Conservation (phyloP, 2,329 filamentous ascomycete genomes). For the Clarireedia monteithiana region DNA sequence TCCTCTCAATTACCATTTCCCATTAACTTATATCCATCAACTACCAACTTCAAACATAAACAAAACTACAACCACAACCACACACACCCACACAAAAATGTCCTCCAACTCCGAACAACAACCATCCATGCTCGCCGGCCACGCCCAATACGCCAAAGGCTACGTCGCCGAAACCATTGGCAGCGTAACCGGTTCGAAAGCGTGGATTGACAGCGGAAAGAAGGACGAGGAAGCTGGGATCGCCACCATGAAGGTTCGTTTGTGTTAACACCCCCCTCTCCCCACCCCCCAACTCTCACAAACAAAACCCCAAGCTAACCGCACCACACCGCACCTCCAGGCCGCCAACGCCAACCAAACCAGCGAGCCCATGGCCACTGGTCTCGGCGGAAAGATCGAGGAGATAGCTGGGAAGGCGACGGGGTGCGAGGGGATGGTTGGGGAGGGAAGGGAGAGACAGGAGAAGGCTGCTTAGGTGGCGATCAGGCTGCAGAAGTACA, state of each 20-base stretch:
- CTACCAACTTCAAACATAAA: not conserved
- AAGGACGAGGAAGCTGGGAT: constrained; percentile 56
- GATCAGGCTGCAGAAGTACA: not conserved
- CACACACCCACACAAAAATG: not conserved
- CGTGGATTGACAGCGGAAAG: constrained; percentile 57
- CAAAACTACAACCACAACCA: not conserved
- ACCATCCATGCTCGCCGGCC: constrained; percentile 53
- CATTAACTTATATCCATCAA: not conserved
- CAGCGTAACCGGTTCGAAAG: constrained; percentile 49
- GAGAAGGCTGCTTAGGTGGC: constrained; percentile 10
- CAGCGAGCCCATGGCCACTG: constrained; percentile 14
- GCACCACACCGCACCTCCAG: not conserved
- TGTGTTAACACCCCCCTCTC: too few relatives aligned
- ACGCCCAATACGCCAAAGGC: constrained; percentile 63
- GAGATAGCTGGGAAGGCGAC: constrained; percentile 55
- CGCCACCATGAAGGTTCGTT: constrained; percentile 41
- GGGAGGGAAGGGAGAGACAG: constrained; percentile 48
- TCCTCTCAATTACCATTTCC: not conserved
- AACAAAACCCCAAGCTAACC: not conserved
- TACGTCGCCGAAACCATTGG: constrained; percentile 50
- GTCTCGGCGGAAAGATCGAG: constrained; percentile 47
- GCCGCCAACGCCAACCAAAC: constrained; percentile 7
- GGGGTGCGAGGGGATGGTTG: constrained; percentile 63
- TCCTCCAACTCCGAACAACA: constrained; percentile 14
- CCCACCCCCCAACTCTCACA: too few relatives aligned